Base-by-base conservation (phyloP, 306 rosid genomes). In the Trichosanthes cucumerina region DNA sequence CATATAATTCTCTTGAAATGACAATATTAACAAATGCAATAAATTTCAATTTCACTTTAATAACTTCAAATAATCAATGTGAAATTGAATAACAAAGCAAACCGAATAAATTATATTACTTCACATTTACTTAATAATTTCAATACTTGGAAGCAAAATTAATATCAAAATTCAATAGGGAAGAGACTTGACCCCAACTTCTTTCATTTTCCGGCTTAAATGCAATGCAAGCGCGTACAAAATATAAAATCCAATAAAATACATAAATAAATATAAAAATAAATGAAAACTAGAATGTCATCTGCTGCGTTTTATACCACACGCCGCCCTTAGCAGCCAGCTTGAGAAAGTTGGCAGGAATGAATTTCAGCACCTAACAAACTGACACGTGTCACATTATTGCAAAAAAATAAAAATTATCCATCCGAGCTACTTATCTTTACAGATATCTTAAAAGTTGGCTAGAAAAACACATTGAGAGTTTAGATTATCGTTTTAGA, bases 251-350 rank as follows among this genome's bases (percentile, higher is more conserved):
- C 23, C 6, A 63, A 33, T 9, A 62, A 2, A 13, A 54, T 21
- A 2, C 23, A 64, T 64, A 64, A 11, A 44, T 14, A 46, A 19
- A 41, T 69, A 6, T 21, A 66, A 3, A 19, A 14, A 59, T 58
- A 0, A 63, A 63, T 41, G 31, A 70, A 46, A 71, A 36, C 56
- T 26, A 71, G 58, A 73, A 47, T 49, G 5, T 28, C 60, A 15
- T 49, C 4, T 8, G 76, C 56, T 44, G 34, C 76, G 57, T 41
- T 71, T 46, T 46, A 47, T 71, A 71, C 76, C 76, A 71, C 76
- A 71, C 23, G 76, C 57, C 39, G 77, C 15, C 77, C 77, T 7
- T 46, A 1, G 46, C 44, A 73, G 78, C 78, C 78, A 73, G 78
- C 78, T 47, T 46, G 15, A 24, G 57, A 47, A 71, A 47, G 77